These are phyloP conservation scores for Phytophthora capsici DNA, from an alignment of 352 stramenopile species.

Conservation along the genomic window DNA sequence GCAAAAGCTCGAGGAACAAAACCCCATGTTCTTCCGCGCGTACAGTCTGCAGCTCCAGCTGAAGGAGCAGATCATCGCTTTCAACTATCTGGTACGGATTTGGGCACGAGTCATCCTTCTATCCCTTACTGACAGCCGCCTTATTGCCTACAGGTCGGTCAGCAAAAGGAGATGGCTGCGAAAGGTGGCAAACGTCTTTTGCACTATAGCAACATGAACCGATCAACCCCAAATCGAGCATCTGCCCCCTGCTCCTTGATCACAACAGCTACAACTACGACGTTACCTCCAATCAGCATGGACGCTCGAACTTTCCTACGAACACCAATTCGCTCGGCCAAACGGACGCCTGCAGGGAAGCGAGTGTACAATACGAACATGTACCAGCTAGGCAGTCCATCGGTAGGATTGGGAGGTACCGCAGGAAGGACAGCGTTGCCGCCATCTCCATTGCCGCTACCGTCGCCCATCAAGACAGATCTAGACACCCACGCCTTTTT, in stretches of 20 bases:
- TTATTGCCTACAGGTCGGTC: conserved; percentile 44
- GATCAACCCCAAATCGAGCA: conserved; percentile 13
- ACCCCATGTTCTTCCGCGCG: conserved; percentile 88
- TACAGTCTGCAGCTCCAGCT: conserved; percentile 88
- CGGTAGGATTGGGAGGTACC: conserved; percentile 14
- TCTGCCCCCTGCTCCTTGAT: conserved; percentile 26
- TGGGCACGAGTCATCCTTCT: neutral
- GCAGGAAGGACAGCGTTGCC: conserved; percentile 29
- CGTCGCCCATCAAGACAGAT: conserved; percentile 86
- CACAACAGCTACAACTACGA: conserved; percentile 28
- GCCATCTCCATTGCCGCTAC: conserved; percentile 63
- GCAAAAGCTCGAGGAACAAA: conserved; percentile 93
- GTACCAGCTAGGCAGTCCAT: conserved; percentile 27
- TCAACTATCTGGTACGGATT: conserved; percentile 88
- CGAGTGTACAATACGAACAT: conserved; percentile 33
- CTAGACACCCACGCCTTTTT: conserved; percentile 89
- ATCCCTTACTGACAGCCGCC: too few relatives aligned
- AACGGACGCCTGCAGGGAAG: conserved; percentile 32
- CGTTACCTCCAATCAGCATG: conserved; percentile 40
- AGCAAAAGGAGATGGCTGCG: conserved; percentile 76
- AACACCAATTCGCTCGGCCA: conserved; percentile 33
- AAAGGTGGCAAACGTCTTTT: conserved; percentile 49
- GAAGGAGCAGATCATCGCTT: conserved; percentile 91
- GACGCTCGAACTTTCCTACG: conserved; percentile 38
- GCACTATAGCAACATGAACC: conserved; percentile 38